Conservation (phyloP, 805 yeast genomes). For the Starmera amethionina region DNA sequence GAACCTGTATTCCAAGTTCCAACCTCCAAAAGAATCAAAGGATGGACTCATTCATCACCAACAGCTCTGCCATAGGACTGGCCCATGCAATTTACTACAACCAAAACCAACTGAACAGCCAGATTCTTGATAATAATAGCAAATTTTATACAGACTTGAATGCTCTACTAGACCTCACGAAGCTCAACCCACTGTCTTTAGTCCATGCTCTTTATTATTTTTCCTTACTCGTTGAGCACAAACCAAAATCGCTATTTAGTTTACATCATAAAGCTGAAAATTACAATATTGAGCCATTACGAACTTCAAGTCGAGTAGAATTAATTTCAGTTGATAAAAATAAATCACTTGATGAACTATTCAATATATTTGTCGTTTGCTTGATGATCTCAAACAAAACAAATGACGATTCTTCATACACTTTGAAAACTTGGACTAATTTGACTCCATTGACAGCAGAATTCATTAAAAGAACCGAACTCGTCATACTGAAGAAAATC, state of each 20-base stretch:
- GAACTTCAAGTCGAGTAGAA: conserved; percentile 6
- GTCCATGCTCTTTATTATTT: conserved; percentile 14
- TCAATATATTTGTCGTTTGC: conserved; percentile 20
- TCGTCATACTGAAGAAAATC: conserved; percentile 11
- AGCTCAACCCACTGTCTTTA: conserved; percentile 8
- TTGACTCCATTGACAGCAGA: conserved; percentile 12
- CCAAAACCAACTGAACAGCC: too few species aligned
- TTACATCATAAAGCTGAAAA: too few species aligned
- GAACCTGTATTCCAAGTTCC: too few species aligned
- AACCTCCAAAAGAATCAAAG: too few species aligned
- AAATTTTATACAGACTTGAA: conserved; percentile 4
- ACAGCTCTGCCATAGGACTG: too few species aligned
- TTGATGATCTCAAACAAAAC: conserved; percentile 32
- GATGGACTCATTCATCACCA: too few species aligned
- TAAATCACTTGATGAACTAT: conserved; percentile 6
- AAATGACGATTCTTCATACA: conserved; percentile 39
- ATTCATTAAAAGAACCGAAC: conserved; percentile 9
- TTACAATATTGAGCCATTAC: neutral
- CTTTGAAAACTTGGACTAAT: conserved; percentile 39
- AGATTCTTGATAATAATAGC: too few species aligned
- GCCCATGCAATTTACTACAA: too few species aligned
- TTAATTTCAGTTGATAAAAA: conserved; percentile 2
- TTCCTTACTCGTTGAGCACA: conserved; percentile 7
- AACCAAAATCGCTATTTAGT: conserved; percentile 3
- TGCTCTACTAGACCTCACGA: conserved; percentile 10